phyloP scores from a whole-genome alignment of 345 rosid species.

The Boechera divaricarpa region DNA sequence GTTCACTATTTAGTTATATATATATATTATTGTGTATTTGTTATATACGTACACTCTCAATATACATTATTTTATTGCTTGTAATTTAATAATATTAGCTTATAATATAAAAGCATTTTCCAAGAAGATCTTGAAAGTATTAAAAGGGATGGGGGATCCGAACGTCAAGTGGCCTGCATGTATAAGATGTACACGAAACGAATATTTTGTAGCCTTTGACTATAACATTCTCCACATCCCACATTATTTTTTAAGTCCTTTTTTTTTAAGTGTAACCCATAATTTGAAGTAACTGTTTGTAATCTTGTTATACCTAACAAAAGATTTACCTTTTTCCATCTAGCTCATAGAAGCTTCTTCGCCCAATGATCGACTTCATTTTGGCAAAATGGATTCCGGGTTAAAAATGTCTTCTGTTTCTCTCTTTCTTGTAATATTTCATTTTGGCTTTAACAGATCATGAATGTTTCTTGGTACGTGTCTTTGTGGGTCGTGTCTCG shows the following conservation, averaged over 20 bases:
- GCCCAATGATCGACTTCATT: conserved; percentile 62
- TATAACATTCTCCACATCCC: conserved; percentile 9
- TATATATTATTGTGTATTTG: too few species aligned
- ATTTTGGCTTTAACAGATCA: too few species aligned
- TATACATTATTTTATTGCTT: neutral
- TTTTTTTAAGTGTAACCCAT: too few species aligned
- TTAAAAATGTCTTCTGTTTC: neutral
- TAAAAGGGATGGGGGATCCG: conserved; percentile 24
- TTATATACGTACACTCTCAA: too few species aligned
- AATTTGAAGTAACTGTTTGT: too few species aligned
- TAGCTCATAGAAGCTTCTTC: conserved; percentile 73
- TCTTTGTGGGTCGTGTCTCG: too few species aligned
- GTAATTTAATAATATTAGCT: neutral
- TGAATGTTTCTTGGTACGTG: too few species aligned
- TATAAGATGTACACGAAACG: conserved; percentile 28
- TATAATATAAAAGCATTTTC: neutral
- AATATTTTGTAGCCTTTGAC: conserved; percentile 25
- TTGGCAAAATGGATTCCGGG: conserved; percentile 65
- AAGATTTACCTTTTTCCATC: neutral
- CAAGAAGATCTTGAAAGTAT: conserved; percentile 3
- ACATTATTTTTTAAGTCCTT: neutral
- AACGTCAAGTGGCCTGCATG: conserved; percentile 37
- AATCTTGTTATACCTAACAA: too few species aligned
- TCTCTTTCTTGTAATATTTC: neutral
- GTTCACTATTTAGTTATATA: too few species aligned